These are phyloP conservation scores for Xenoacremonium recifei DNA, from an alignment of 2,329 filamentous ascomycete species.

Conservation along the genomic window DNA sequence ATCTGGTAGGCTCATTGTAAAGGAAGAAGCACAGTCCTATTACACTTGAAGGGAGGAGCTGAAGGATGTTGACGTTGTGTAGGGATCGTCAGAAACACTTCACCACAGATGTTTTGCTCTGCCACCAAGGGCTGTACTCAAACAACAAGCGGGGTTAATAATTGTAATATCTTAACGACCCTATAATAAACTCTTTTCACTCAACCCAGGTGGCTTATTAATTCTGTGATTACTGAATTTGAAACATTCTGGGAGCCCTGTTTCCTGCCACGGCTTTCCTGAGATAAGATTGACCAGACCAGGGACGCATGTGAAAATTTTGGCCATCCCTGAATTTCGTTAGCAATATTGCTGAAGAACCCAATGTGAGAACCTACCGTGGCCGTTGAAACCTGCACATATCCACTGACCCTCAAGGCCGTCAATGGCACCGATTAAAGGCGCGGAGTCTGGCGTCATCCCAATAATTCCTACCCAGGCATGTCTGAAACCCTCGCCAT, in stretches of 20 bases:
- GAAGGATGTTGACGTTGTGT: too few species aligned
- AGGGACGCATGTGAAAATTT: conserved; percentile 45
- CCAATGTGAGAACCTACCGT: not conserved
- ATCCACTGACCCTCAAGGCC: conserved; percentile 43
- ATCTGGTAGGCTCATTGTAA: too few species aligned
- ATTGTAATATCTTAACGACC: too few species aligned
- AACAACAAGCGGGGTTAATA: too few species aligned
- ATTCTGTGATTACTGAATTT: not conserved
- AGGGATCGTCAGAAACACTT: too few species aligned
- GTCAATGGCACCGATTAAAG: conserved; percentile 41
- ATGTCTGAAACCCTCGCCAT: conserved; percentile 39
- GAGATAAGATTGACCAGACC: conserved; percentile 41
- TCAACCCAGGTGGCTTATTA: too few species aligned
- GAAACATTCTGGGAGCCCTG: conserved; percentile 26
- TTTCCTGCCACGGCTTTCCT: conserved; percentile 36
- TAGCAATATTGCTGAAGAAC: not conserved
- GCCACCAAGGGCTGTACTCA: too few species aligned
- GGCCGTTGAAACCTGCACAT: conserved; percentile 44
- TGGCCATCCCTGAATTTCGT: conserved; percentile 31
- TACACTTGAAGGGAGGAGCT: too few species aligned
- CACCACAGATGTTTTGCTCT: too few species aligned
- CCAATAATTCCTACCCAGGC: conserved; percentile 47
- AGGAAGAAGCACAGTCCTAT: too few species aligned
- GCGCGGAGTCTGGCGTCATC: conserved; percentile 45
- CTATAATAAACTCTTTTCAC: too few species aligned